These are phyloP conservation scores for Phyllosticta paracitricarpa DNA, from an alignment of 2,329 filamentous ascomycete species.

Conservation along the genomic window DNA sequence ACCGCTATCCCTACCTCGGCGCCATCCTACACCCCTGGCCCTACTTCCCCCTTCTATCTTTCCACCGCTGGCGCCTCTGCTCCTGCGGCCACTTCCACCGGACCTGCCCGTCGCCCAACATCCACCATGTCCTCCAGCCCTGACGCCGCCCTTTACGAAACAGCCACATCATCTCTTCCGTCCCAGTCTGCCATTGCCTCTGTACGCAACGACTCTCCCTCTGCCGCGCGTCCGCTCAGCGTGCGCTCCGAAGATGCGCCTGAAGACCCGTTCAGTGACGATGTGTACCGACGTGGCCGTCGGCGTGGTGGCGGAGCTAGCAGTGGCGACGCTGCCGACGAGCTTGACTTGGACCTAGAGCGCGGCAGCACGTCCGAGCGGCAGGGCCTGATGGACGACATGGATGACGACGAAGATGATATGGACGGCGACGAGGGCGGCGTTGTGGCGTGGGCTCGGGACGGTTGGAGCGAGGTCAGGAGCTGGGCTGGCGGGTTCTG, in stretches of 20 bases:
- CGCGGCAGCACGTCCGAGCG: neutral
- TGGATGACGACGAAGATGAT: neutral
- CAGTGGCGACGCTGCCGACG: neutral
- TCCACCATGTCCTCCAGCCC: neutral
- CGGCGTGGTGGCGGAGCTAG: neutral
- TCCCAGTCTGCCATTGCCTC: conserved; percentile 3
- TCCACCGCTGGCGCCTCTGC: neutral
- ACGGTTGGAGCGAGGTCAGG: conserved; percentile 2
- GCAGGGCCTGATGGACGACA: neutral
- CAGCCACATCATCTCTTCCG: neutral
- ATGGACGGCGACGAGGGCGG: neutral
- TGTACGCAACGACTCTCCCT: conserved; percentile 1
- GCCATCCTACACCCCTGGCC: conserved; percentile 2
- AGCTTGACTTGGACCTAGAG: neutral
- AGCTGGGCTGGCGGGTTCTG: conserved; percentile 6
- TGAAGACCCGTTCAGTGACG: conserved; percentile 1
- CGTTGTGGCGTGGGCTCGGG: conserved; percentile 1
- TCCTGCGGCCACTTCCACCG: neutral
- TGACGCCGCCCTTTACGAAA: conserved; percentile 1
- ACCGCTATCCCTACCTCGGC: neutral
- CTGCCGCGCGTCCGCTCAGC: conserved; percentile 4
- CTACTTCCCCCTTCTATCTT: neutral
- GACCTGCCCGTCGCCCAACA: neutral
- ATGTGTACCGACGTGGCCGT: neutral
- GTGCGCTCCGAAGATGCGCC: neutral